Conservation (phyloP, 768 basidiomycete species). For the Heimioporus sp. region DNA sequence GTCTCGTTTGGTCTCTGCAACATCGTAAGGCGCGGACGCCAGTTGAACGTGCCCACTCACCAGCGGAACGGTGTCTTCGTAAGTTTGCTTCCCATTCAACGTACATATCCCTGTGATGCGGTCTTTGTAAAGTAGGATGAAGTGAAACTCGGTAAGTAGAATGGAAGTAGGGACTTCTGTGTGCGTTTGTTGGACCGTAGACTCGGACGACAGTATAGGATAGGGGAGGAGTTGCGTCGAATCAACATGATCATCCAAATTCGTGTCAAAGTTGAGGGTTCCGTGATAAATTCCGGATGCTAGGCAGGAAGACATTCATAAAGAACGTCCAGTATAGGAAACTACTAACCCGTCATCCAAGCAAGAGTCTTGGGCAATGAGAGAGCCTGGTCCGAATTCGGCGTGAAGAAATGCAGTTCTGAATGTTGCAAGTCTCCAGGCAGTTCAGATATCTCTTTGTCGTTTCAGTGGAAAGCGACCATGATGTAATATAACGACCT, state of each 20-base stretch:
- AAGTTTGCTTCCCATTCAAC: conserved; percentile 77
- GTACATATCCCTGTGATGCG: conserved; percentile 74
- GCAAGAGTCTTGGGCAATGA: conserved; percentile 75
- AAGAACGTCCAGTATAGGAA: neutral
- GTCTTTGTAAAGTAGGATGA: conserved; percentile 80
- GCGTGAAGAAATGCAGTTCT: conserved; percentile 78
- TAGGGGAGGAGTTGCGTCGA: conserved; percentile 79
- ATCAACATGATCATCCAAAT: conserved; percentile 74
- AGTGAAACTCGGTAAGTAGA: conserved; percentile 89
- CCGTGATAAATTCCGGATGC: conserved; percentile 91
- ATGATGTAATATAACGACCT: conserved; percentile 26
- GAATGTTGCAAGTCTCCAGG: conserved; percentile 76
- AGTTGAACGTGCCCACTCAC: conserved; percentile 42
- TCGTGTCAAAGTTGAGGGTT: conserved; percentile 63
- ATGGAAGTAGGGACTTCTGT: conserved; percentile 67
- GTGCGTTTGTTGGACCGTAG: conserved; percentile 13
- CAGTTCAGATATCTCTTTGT: conserved; percentile 83
- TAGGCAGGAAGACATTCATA: conserved; percentile 26
- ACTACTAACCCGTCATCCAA: conserved; percentile 82
- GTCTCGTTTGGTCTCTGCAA: conserved; percentile 71
- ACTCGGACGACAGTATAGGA: conserved; percentile 40
- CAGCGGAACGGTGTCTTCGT: conserved; percentile 80
- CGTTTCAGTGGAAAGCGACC: conserved; percentile 18
- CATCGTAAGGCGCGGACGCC: conserved; percentile 3
- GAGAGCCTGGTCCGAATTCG: conserved; percentile 64